Base-by-base conservation (phyloP, 352 stramenopile genomes). In the Phytophthora citricola region DNA sequence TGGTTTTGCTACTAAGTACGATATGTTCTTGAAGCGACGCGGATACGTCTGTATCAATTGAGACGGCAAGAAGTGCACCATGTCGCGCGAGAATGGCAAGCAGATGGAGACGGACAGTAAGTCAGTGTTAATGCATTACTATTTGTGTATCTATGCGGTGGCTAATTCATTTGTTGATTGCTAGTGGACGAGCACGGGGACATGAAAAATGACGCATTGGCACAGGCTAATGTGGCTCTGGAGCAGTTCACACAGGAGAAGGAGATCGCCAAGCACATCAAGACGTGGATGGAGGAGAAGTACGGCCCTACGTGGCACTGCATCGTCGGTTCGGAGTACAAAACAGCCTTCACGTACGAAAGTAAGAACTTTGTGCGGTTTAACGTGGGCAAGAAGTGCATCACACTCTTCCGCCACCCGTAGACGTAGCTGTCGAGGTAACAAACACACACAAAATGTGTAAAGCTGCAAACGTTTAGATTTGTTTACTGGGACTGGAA, bases 331-430 rank as follows among this genome's bases (percentile, higher is more conserved):
- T 58, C 58, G 14, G 48, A 69, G 51, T 69, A 73, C 47, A 69
- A 73, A 22, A 64, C 51, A 31, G 49, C 65, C 26, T 73, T 73
- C 29, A 73, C 48, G 4, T 58, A 66, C 34, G 58, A 66, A 17
- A 66, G 58, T 22, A 66, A 92, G 66, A 92, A 91, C 76, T 94
- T 94, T 73, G 80, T 92, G 68, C 78, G 85, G 32, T 94, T 92
- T 65, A 91, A 93, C 50, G 79, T 94, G 14, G 83, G 82, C 68
- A 92, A 93, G 62, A 93, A 93, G 63, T 92, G 85, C 75, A 93
- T 93, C 75, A 90, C 82, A 47, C 81, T 92, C 57, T 92, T 92
- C 56, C 76, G 85, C 2, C 83, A 93, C 29, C 83, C 79, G n/a
- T 89, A 76, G 36, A 22, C 24, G 9, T 36, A 36, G 31, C 31